These are phyloP conservation scores for Crepidotus variabilis DNA, from an alignment of 768 basidiomycete genomes.

Conservation along the genomic window DNA sequence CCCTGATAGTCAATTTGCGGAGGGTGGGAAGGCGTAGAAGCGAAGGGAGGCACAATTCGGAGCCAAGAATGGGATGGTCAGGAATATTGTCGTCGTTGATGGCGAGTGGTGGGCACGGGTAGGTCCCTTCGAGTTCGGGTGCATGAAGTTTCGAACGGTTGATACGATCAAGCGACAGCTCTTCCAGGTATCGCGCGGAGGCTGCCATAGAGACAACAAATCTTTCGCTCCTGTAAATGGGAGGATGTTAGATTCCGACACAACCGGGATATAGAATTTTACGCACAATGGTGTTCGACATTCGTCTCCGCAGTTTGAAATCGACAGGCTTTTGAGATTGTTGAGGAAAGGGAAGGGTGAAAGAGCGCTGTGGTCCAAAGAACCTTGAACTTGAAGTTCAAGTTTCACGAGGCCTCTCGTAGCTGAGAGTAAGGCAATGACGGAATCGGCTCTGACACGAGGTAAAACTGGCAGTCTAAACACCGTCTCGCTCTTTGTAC, in stretches of 20 bases:
- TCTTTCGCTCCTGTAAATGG: constrained; percentile 53
- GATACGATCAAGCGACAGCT: constrained; percentile 59
- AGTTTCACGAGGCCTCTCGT: constrained; percentile 47
- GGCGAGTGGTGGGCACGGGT: constrained; percentile 59
- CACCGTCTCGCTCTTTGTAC: constrained; percentile 23
- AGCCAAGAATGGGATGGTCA: constrained; percentile 47
- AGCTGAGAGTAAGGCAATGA: constrained; percentile 47
- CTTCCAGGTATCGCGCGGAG: constrained; percentile 48
- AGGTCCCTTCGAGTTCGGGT: constrained; percentile 48
- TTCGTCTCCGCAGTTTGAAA: constrained; percentile 44
- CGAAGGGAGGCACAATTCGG: constrained; percentile 59
- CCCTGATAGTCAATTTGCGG: constrained; percentile 57
- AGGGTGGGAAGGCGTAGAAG: constrained; percentile 63
- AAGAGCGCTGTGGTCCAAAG: constrained; percentile 45
- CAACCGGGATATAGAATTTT: constrained; percentile 4
- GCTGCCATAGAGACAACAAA: constrained; percentile 67
- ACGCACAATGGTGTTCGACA: constrained; percentile 41
- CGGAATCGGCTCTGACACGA: constrained; percentile 37
- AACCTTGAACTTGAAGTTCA: constrained; percentile 43
- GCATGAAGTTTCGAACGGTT: constrained; percentile 67
- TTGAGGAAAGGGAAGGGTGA: constrained; percentile 41
- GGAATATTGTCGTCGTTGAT: constrained; percentile 60
- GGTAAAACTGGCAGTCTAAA: constrained; percentile 18
- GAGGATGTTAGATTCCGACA: constrained; percentile 4
- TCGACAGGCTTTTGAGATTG: constrained; percentile 41